Evolutionary conservation across 805 yeast genomes (phyloP), one percentile per base, ranked within the genome.

Genomic region (Cephaloascus fragrans): DNA sequence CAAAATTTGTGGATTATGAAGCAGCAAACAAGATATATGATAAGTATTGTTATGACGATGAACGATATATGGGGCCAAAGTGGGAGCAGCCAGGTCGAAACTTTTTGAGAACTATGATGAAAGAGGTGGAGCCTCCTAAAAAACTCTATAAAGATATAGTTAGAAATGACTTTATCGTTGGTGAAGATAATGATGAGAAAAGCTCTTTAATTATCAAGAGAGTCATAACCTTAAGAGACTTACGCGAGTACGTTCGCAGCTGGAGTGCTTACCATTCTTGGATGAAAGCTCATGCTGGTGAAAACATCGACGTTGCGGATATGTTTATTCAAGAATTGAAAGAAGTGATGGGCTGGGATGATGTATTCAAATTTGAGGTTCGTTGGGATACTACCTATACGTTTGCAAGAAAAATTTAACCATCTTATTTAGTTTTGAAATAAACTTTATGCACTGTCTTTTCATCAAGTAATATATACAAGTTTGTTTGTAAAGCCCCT

Each of bases 341-440:
- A 37, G 49, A 46, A 12, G 51, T 48, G 14, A 59, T 71, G 40
- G 72, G 71, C 3, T 71, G 83, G 73, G 53, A 55, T 12, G 64
- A 62, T 17, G 60, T 59, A n/a, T 59, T 64, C 0, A 56, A 56
- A 19, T 44, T 74, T 18, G 62, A 62, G n/a, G 60, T 72, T 12
- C 66, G 69, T 17, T 77, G 79, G 75, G 73, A 72, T 2, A 75
- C 85, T 0, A 70, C 73, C 28, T 75, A 73, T 49, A 64, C 69
- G 3, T 63, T 76, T 49, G 74, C 77, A 2, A 51, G 56, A 32
- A 60, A 52, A 39, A 46, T 18, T 20, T 45, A 41, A 14, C n/a
- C n/a, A n/a, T n/a, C n/a, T n/a, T n/a, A n/a, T n/a, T n/a, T n/a
- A n/a, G n/a, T n/a, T n/a, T n/a, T n/a, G n/a, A n/a, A n/a, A n/a